Base-by-base conservation (phyloP, 1,284 basidiomycete species). In the Peniophora sp. region DNA sequence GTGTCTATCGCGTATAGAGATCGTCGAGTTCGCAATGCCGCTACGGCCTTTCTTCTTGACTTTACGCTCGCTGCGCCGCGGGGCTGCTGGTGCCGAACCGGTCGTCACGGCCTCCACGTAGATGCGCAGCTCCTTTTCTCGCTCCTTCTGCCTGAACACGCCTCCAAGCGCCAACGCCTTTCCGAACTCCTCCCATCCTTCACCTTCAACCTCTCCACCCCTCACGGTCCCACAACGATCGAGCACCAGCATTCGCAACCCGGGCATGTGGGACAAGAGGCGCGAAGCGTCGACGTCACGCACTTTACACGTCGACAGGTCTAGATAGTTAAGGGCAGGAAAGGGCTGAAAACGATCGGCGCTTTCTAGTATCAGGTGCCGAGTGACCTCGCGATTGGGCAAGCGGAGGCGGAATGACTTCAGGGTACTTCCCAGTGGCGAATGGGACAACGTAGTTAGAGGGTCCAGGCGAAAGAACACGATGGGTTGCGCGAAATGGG, bases 401-500 rank as follows among this genome's bases (percentile, higher is more conserved):
- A 87, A 69, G 41, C 80, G 78, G 27, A 88, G 62, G 11, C 81
- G 73, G 46, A 87, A 62, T 47, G 72, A 64, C 9, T 61, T 68
- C 45, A 83, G 62, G 15, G 70, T 61, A 32, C 57, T 60, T 24
- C 75, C 54, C 36, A 68, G 65, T 0, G 69, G 64, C 2, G 83
- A 80, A 44, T 68, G 68, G 8, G 76, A 62, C 46, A 87, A 68
- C 1, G 59, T 56, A 2, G 72, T 57, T 50, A 80, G 60, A 2
- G 73, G 64, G 42, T 82, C 75, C 27, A 88, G 70, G 17, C 72
- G 73, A 60, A 85, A 85, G 67, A 88, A 88, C 3, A 87, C 83
- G 47, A 88, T 65, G 0, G 86, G 85, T 58, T 88, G 85, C 1
- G 86, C 85, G 53, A 88, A 88, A 50, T 58, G 50, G 53, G 48